A percentile compares a stretch with the other conserved stretches of the same genome.
Evolutionary conservation across 2,329 filamentous ascomycete genomes (phyloP).

Genomic region (Trichoderma koningiopsis): DNA sequence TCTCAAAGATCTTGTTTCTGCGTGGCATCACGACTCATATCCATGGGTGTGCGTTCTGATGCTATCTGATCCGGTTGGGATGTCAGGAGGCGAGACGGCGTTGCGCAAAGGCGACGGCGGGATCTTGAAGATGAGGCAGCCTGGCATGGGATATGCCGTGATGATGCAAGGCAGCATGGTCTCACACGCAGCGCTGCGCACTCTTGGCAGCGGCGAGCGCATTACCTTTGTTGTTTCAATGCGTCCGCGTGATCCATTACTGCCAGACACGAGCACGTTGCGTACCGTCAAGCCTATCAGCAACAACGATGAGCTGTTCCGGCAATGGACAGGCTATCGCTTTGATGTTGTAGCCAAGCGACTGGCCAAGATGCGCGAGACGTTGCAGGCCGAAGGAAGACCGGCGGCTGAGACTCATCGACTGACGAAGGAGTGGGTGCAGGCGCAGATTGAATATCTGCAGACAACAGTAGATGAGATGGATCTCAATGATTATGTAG

Average conservation of each 20-base stretch:
- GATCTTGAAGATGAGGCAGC: slow-evolving; percentile 33
- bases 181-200: slow-evolving; percentile 46
- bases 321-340: slow-evolving; percentile 36
- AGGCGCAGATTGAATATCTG: slow-evolving; percentile 37
- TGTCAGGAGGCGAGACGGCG: slow-evolving; percentile 47
- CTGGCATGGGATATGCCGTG: slow-evolving; percentile 43
- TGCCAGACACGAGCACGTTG: slow-evolving; percentile 46
- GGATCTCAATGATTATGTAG: slow-evolving; percentile 25
- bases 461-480: slow-evolving; percentile 37
- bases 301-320: slow-evolving; percentile 35
- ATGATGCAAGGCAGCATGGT: slow-evolving; percentile 51
- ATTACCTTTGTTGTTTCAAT: slow-evolving; percentile 52
- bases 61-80: slow-evolving; percentile 50
- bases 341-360: slow-evolving; percentile 33
- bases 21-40: slow-evolving; percentile 54
- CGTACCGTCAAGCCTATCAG: slow-evolving; percentile 34
- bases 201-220: slow-evolving; percentile 46
- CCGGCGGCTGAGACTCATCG: slow-evolving; percentile 30
- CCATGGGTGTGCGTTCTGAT: slow-evolving; percentile 56
- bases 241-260: slow-evolving; percentile 42
- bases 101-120: slow-evolving; percentile 33
- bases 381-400: slow-evolving; percentile 31
- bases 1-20: slow-evolving; percentile 31
- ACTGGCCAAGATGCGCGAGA: slow-evolving; percentile 28
- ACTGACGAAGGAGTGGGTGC: slow-evolving; percentile 34